Evolutionary conservation across 805 yeast species (phyloP).

Genomic region (Saccharomycopsis sp.): DNA sequence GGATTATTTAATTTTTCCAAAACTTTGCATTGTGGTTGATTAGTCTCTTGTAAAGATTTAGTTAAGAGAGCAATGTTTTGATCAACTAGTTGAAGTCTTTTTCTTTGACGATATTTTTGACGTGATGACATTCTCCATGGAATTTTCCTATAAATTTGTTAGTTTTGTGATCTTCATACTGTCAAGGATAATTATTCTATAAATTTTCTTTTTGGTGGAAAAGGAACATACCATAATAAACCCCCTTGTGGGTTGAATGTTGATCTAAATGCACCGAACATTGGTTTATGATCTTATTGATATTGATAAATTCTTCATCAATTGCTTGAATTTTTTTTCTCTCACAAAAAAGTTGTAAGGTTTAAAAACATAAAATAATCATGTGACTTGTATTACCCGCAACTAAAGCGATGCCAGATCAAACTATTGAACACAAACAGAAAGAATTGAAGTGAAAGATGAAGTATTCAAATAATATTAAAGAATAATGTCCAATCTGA

Average conservation of each 20-base stretch:
- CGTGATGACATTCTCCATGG: slow-evolving; percentile 70
- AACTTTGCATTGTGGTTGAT: slow-evolving; percentile 25
- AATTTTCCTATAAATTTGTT: slow-evolving; percentile 38
- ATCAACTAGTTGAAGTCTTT: slow-evolving; percentile 77
- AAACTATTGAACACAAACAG: too few relatives aligned
- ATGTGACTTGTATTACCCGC: too few relatives aligned
- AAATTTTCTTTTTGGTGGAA: background rate
- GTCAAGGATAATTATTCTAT: too few relatives aligned
- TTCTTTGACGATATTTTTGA: slow-evolving; percentile 79
- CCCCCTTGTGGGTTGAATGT: slow-evolving; percentile 56
- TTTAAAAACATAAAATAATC: too few relatives aligned
- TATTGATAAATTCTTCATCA: too few relatives aligned
- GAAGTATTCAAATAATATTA: too few relatives aligned
- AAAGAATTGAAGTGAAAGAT: too few relatives aligned
- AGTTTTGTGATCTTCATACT: too few relatives aligned
- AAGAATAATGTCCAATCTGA: slow-evolving; percentile 5
- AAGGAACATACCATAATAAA: slow-evolving; percentile 48
- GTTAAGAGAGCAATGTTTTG: slow-evolving; percentile 57
- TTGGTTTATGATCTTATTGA: slow-evolving; percentile 18
- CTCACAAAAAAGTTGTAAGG: too few relatives aligned
- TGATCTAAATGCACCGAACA: slow-evolving; percentile 69
- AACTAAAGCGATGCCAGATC: too few relatives aligned
- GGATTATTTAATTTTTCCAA: slow-evolving; percentile 29
- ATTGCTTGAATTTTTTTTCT: too few relatives aligned
- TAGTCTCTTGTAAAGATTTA: slow-evolving; percentile 32